These are phyloP conservation scores for Ceratocystis ficicola DNA, from an alignment of 2,329 filamentous ascomycete species.

Conservation along the genomic window DNA sequence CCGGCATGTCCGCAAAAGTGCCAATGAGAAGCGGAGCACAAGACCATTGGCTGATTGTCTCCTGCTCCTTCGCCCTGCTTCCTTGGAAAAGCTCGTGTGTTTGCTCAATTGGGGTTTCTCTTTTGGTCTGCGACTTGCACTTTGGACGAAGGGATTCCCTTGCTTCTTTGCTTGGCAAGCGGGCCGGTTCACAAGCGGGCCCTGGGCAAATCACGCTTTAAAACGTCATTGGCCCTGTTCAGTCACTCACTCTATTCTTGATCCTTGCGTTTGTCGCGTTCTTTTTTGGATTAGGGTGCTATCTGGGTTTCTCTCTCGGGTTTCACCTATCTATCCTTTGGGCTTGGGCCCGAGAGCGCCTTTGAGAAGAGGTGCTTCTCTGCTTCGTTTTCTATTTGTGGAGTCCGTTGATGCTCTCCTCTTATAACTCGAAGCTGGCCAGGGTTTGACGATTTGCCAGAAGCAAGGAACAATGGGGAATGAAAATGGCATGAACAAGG, in stretches of 20 bases:
- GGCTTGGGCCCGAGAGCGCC: background rate
- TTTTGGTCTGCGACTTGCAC: background rate
- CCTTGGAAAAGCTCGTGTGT: background rate
- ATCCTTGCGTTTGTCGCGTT: slow-evolving; percentile 1
- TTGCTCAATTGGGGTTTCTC: background rate
- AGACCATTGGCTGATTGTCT: background rate
- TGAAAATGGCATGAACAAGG: background rate
- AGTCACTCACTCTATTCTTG: slow-evolving; percentile 6
- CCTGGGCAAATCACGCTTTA: background rate
- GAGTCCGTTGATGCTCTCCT: too few species aligned
- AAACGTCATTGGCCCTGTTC: slow-evolving; percentile 10
- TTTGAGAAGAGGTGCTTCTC: too few species aligned
- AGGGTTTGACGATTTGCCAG: too few species aligned
- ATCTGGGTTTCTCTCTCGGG: background rate
- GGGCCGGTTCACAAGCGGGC: background rate
- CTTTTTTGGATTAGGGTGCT: slow-evolving; percentile 1
- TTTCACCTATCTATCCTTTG: background rate
- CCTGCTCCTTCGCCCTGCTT: background rate
- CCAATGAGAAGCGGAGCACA: slow-evolving; percentile 1
- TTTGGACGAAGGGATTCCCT: slow-evolving; percentile 5
- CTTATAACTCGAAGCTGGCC: too few species aligned
- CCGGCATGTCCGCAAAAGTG: slow-evolving; percentile 6
- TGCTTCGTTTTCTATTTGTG: too few species aligned
- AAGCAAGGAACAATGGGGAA: background rate
- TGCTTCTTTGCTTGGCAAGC: slow-evolving; percentile 6